Evolutionary conservation across 495 filamentous ascomycete species (phyloP), one percentile per base, ranked within the genome.

Genomic region (Staphylotrichum tortipilum): DNA sequence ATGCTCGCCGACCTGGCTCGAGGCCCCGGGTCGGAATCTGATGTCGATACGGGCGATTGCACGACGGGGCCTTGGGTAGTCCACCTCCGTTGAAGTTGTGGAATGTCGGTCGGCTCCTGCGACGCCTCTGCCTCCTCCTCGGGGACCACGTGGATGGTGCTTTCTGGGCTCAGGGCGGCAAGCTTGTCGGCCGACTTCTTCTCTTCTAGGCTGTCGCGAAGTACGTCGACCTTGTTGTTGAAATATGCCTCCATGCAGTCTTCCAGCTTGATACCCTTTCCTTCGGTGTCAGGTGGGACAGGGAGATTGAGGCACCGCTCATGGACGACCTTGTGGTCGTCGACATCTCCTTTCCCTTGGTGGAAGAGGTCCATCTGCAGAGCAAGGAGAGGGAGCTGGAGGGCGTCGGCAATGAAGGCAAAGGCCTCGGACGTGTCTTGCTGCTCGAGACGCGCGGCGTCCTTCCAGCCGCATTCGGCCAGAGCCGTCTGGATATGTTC

Each of bases 351-450:
- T 61, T 92, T 88, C 3, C 90, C 92, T 7, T 85, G 84, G 53
- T 98, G 92, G 54, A 86, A 96, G 22, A 98, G 83, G 58, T 96
- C 89, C 74, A 96, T 90, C 55, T 94, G 94, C 15, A 98, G 68
- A 0, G 91, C 88, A 18, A 98, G 79, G 7, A 95, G 78, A 5
- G 92, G 92, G 23, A 98, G 66, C 50, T 94, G 81, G 28, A 98
- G 73, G 31, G 80, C 88, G 45, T 86, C 90, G 3, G 91, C 94
- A 43, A 98, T 88, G 66, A 95, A 95, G 0, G 82, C 85, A 62
- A 96, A 98, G 2, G 90, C 91, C 64, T 98, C 92, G 0, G 92
- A 96, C 2, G 84, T 83, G 66, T 98, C 92, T 59, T 98, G 92
- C 64, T 98, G 92, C 48, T 78, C 74, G 23, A 87, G 59, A 35